Conservation (phyloP, 495 filamentous ascomycete species). For the Daldinia grandis region DNA sequence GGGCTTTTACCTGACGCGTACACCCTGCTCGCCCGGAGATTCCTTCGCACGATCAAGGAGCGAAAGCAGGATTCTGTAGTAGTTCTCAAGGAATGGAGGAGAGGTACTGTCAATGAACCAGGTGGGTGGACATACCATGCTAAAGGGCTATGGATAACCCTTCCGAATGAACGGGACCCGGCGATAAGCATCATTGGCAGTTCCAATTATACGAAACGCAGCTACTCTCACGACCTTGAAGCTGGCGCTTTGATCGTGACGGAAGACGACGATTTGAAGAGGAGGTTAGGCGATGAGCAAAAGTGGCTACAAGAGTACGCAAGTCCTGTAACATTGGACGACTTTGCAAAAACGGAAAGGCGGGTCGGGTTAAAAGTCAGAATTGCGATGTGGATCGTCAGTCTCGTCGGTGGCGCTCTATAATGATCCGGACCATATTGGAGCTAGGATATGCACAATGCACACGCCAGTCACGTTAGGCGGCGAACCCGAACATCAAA, state of each 20-base stretch:
- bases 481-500: constrained; percentile 2
- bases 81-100: constrained; percentile 87
- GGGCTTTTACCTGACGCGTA: constrained; percentile 92
- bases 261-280: constrained; percentile 74
- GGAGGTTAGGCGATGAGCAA: constrained; percentile 77
- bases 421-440: constrained; percentile 43
- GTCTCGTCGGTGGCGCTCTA: constrained; percentile 73
- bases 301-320: constrained; percentile 78
- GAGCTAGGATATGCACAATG: background rate
- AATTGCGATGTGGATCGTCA: constrained; percentile 89
- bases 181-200: constrained; percentile 86
- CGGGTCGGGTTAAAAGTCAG: constrained; percentile 86
- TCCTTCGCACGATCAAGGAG: constrained; percentile 73
- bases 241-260: constrained; percentile 87
- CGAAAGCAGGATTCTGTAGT: constrained; percentile 68
- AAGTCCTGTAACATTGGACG: constrained; percentile 70
- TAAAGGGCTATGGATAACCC: constrained; percentile 92
- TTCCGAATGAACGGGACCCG: constrained; percentile 67
- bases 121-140: constrained; percentile 98
- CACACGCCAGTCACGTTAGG: constrained; percentile 7
- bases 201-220: constrained; percentile 95
- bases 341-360: constrained; percentile 80
- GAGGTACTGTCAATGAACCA: constrained; percentile 78
- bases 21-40: constrained; percentile 82
- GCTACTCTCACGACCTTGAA: constrained; percentile 91